A percentile compares a stretch with the other conserved stretches of the same genome.
Conservation (phyloP, 805 yeast genomes). For the Lipomyces orientalis region DNA sequence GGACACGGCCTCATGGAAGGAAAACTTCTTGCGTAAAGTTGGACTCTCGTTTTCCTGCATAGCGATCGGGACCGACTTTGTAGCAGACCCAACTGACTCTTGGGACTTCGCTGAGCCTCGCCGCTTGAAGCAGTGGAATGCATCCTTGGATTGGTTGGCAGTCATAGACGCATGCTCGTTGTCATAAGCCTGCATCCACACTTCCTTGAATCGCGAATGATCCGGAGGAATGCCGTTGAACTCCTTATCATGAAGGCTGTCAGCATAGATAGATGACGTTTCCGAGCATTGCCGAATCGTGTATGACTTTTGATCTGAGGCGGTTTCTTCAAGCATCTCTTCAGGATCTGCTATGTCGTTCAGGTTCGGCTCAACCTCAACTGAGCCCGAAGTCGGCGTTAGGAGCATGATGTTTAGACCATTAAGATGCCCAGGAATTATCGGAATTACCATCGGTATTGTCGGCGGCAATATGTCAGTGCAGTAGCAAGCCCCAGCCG, state of each 20-base stretch:
- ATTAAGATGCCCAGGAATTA: neutral
- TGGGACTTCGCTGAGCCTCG: neutral
- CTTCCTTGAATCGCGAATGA: conserved; percentile 1
- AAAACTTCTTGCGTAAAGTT: neutral
- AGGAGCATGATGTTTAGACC: conserved; percentile 2
- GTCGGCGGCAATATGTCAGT: neutral
- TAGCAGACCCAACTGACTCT: neutral
- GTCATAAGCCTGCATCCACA: neutral
- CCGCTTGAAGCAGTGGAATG: neutral
- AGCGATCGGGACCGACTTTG: neutral
- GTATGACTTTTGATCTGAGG: neutral
- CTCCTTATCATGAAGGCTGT: neutral
- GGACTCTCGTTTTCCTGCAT: neutral
- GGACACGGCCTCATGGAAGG: neutral
- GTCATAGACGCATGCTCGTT: neutral
- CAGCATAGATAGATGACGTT: conserved; percentile 1
- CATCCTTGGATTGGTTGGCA: neutral
- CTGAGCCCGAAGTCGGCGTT: neutral
- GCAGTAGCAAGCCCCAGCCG: neutral
- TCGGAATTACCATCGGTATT: neutral
- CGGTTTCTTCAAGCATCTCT: neutral
- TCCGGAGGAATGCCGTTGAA: neutral
- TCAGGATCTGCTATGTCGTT: neutral
- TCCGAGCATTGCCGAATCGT: conserved; percentile 1
- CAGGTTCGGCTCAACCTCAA: neutral